Conservation (phyloP, 2,329 filamentous ascomycete genomes). For the Apiospora marii region DNA sequence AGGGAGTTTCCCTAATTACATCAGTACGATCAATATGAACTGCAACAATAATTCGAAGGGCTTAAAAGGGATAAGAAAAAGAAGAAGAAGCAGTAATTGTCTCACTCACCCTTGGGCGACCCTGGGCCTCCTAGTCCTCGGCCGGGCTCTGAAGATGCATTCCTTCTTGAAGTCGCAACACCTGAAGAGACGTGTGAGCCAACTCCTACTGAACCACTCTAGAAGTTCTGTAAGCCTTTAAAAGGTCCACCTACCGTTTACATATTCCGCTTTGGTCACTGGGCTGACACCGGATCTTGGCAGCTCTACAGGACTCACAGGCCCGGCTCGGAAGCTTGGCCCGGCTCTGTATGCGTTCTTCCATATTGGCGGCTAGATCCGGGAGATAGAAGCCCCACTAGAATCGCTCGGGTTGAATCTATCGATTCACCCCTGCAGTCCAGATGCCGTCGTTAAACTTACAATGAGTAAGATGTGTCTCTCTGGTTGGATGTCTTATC, state of each 20-base stretch:
- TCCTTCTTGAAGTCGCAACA: conserved; percentile 61
- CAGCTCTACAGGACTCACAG: conserved; percentile 61
- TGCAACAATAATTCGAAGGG: too few relatives aligned
- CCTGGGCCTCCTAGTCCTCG: conserved; percentile 57
- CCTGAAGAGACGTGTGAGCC: conserved; percentile 39
- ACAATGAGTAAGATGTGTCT: background rate
- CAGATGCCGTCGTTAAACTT: background rate
- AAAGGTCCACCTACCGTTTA: conserved; percentile 49
- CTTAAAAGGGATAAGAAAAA: background rate
- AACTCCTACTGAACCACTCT: conserved; percentile 5
- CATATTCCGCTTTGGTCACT: conserved; percentile 58
- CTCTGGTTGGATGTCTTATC: background rate
- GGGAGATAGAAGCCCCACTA: background rate
- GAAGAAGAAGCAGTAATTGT: conserved; percentile 25
- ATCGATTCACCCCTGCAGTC: background rate
- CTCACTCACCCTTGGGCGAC: conserved; percentile 51
- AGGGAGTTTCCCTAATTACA: conserved; percentile 30
- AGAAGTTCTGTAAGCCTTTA: background rate
- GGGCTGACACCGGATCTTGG: conserved; percentile 62
- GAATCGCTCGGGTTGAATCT: background rate
- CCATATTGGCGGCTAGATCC: background rate
- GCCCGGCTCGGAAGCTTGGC: conserved; percentile 51
- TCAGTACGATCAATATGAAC: background rate
- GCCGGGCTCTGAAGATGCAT: conserved; percentile 59
- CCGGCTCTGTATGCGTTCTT: conserved; percentile 15